Evolutionary conservation across 768 basidiomycete genomes (phyloP).

Genomic region (Lentinula boryana): DNA sequence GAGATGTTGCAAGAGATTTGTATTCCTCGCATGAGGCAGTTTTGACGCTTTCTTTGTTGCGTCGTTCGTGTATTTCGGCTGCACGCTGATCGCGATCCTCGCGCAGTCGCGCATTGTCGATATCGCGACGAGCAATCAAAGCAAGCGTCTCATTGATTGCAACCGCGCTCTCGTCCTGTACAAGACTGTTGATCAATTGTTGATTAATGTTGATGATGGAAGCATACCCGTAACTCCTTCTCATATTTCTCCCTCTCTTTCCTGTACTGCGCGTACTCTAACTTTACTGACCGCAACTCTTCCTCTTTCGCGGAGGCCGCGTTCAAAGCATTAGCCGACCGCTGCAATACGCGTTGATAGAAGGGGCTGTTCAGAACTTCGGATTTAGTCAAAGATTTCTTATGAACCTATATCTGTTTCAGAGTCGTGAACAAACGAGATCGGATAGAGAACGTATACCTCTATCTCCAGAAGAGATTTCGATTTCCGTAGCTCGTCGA

Average conservation of each 20-base stretch:
- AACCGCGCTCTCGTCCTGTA: conserved; percentile 34
- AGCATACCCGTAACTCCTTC: neutral
- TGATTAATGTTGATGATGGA: conserved; percentile 13
- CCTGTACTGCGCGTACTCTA: neutral
- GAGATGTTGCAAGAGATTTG: conserved; percentile 57
- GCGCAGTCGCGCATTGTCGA: conserved; percentile 62
- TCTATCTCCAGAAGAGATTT: conserved; percentile 25
- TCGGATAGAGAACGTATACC: neutral
- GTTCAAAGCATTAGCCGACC: neutral
- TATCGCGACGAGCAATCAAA: conserved; percentile 57
- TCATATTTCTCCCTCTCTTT: neutral
- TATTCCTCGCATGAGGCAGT: conserved; percentile 56
- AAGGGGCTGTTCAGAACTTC: neutral
- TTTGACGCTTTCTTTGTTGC: conserved; percentile 56
- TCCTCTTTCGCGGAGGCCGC: conserved; percentile 18
- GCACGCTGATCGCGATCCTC: conserved; percentile 63
- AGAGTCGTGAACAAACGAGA: neutral
- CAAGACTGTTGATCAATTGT: conserved; percentile 9
- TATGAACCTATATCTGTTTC: neutral
- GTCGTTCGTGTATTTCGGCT: conserved; percentile 65
- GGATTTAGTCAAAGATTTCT: neutral
- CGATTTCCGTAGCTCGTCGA: conserved; percentile 43
- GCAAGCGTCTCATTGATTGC: conserved; percentile 58
- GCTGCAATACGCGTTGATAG: conserved; percentile 5
- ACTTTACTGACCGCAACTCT: conserved; percentile 31